Evolutionary conservation across 2,329 filamentous ascomycete genomes (phyloP), one percentile per base, ranked within the genome.

Genomic region (Dichotomopilus funicola): DNA sequence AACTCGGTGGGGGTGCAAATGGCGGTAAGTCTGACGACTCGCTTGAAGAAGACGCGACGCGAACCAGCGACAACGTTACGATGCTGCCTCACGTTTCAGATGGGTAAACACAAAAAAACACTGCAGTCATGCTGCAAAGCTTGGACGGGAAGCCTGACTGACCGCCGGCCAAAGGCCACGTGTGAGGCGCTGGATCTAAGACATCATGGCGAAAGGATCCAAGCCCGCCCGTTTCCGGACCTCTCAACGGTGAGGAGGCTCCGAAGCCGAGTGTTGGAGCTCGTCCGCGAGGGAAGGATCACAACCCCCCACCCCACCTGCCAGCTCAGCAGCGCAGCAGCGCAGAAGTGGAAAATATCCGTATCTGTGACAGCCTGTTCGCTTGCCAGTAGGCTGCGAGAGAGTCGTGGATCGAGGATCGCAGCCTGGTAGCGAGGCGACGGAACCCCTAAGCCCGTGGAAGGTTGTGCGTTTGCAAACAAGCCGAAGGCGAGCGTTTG

Each of bases 21-120:
- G 48, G 53, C 41, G 53, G 48, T 55, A 40, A 42, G 42, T 42
- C 36, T 42, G n/a, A 35, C 35, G 43, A 36, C 37, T 37, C 27
- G 12, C 8, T 36, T 40, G 7, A 10, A 4, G 9, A 31, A 10
- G 43, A 38, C 7, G 36, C 27, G 8, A 19, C 41, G 13, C 7
- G 19, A 49, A 31, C n/a, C 31, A 31, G 35, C 47, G 37, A 37
- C 37, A 13, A 36, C 48, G 11, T 27, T 48, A 34, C 13, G 34
- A 27, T 12, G 34, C 34, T 53, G 43, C 27, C 47, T 48, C 42
- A 33, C 38, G 56, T 58, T 58, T 52, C 52, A 49, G 49, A 55
- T 54, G 47, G 19, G 53, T 27, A 33, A 13, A 42, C 4, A 42
- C 5, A 38, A 38, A 38, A 38, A 9, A 38, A 38, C 8, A 38